These are phyloP conservation scores for Domatiomyces globalis DNA, from an alignment of 2,329 filamentous ascomycete species.

Conservation along the genomic window DNA sequence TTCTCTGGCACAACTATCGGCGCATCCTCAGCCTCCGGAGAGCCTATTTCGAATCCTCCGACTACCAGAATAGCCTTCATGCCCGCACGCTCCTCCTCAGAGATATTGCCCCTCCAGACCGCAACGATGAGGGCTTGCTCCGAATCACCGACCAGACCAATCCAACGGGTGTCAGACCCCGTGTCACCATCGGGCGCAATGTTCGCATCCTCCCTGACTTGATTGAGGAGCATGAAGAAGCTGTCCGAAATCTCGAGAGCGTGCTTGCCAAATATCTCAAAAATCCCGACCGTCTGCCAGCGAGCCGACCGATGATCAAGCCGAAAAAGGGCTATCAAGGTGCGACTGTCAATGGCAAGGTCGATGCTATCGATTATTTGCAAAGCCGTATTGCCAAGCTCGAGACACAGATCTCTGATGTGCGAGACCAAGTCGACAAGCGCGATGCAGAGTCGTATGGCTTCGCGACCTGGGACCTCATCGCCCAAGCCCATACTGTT, in stretches of 20 bases:
- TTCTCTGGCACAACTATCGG: constrained; percentile 83
- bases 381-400: constrained; percentile 71
- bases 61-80: constrained; percentile 80
- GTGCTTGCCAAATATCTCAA: constrained; percentile 81
- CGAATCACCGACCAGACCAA: constrained; percentile 68
- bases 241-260: constrained; percentile 68
- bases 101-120: constrained; percentile 63
- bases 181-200: constrained; percentile 75
- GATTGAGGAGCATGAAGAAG: constrained; percentile 68
- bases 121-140: constrained; percentile 75
- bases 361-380: constrained; percentile 90
- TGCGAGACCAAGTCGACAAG: constrained; percentile 68
- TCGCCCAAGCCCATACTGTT: constrained; percentile 74
- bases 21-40: constrained; percentile 57
- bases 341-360: constrained; percentile 54
- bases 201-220: constrained; percentile 78
- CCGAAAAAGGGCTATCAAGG: constrained; percentile 61
- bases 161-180: constrained; percentile 62
- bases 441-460: constrained; percentile 81
- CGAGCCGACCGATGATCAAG: constrained; percentile 61
- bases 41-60: constrained; percentile 67
- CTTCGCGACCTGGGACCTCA: constrained; percentile 84
- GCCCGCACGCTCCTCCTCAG: constrained; percentile 56
- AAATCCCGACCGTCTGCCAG: constrained; percentile 65
- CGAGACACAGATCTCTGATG: constrained; percentile 71